A percentile compares a stretch with the other conserved stretches of the same genome.
phyloP scores from a whole-genome alignment of 2,329 filamentous ascomycete species.

The Pseudofabraea citricarpa region DNA sequence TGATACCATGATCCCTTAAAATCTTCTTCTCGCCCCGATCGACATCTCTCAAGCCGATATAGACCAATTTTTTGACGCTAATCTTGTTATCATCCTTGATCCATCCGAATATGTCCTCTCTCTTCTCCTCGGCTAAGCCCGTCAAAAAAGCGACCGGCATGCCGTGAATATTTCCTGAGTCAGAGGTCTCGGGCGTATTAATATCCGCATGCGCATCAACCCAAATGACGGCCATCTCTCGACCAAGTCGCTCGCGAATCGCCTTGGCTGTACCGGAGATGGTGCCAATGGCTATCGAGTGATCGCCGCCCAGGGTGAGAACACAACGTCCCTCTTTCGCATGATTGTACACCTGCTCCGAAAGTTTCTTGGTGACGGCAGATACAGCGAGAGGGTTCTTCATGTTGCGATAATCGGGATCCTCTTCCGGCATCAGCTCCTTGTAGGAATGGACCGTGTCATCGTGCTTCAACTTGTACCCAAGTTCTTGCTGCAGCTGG shows the following conservation, averaged over 20 bases:
- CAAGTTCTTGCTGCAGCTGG: slow-evolving; percentile 78
- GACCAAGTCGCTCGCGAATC: slow-evolving; percentile 71
- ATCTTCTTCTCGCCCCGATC: slow-evolving; percentile 93
- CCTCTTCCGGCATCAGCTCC: slow-evolving; percentile 63
- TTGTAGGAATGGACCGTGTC: slow-evolving; percentile 76
- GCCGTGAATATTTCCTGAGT: slow-evolving; percentile 91
- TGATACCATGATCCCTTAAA: slow-evolving; percentile 81
- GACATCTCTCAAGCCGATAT: slow-evolving; percentile 92
- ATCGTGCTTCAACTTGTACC: slow-evolving; percentile 85
- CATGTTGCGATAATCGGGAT: slow-evolving; percentile 86
- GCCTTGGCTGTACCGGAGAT: slow-evolving; percentile 84
- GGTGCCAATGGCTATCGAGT: slow-evolving; percentile 93
- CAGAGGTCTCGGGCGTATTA: slow-evolving; percentile 88
- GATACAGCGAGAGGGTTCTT: slow-evolving; percentile 87
- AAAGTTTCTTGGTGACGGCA: slow-evolving; percentile 75
- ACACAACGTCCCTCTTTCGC: slow-evolving; percentile 80
- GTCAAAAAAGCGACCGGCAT: slow-evolving; percentile 95
- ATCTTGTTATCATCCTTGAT: slow-evolving; percentile 65
- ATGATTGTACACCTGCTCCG: slow-evolving; percentile 81
- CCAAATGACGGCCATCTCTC: slow-evolving; percentile 95
- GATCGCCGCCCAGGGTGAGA: slow-evolving; percentile 90
- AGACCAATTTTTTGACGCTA: slow-evolving; percentile 82
- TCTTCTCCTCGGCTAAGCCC: slow-evolving; percentile 72
- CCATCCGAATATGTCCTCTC: slow-evolving; percentile 86
- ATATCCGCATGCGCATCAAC: slow-evolving; percentile 98